phyloP scores from a whole-genome alignment of 2,329 filamentous ascomycete species.

The Penicillium corylophilum region DNA sequence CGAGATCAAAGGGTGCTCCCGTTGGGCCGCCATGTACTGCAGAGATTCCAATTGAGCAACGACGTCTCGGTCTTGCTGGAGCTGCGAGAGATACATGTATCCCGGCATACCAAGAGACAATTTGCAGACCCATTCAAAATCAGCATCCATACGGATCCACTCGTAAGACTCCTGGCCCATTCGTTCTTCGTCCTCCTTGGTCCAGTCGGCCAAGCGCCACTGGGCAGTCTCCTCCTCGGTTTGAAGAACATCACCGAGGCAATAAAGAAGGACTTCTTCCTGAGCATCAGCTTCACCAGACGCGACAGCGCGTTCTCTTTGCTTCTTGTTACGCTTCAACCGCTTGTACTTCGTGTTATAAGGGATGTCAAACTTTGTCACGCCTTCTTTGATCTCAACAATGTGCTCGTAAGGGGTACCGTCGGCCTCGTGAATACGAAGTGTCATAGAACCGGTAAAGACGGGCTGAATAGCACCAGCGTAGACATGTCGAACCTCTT shows the following conservation, averaged over 20 bases:
- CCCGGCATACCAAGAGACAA: slow-evolving; percentile 80
- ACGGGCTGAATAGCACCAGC: slow-evolving; percentile 70
- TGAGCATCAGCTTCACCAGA: slow-evolving; percentile 66
- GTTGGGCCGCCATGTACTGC: slow-evolving; percentile 67
- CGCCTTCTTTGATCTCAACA: slow-evolving; percentile 85
- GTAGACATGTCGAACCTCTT: slow-evolving; percentile 68
- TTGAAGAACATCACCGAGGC: slow-evolving; percentile 85
- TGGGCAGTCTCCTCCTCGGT: slow-evolving; percentile 74
- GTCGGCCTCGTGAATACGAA: slow-evolving; percentile 95
- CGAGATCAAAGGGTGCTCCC: slow-evolving; percentile 76
- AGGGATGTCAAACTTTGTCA: slow-evolving; percentile 85
- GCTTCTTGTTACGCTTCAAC: slow-evolving; percentile 79
- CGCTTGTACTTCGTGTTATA: slow-evolving; percentile 99
- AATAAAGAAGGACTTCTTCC: slow-evolving; percentile 84
- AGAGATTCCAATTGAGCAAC: slow-evolving; percentile 79
- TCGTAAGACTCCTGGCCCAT: slow-evolving; percentile 98
- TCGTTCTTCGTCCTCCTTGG: slow-evolving; percentile 77
- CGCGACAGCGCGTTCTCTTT: slow-evolving; percentile 72
- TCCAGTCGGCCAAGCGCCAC: slow-evolving; percentile 88
- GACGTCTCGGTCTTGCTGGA: slow-evolving; percentile 95
- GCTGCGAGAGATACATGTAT: slow-evolving; percentile 97
- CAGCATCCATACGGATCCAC: slow-evolving; percentile 96
- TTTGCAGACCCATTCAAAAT: slow-evolving; percentile 95
- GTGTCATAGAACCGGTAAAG: slow-evolving; percentile 96
- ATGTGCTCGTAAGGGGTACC: slow-evolving; percentile 98